Base-by-base conservation (phyloP, 306 rosid species). In the Medicago truncatula region DNA sequence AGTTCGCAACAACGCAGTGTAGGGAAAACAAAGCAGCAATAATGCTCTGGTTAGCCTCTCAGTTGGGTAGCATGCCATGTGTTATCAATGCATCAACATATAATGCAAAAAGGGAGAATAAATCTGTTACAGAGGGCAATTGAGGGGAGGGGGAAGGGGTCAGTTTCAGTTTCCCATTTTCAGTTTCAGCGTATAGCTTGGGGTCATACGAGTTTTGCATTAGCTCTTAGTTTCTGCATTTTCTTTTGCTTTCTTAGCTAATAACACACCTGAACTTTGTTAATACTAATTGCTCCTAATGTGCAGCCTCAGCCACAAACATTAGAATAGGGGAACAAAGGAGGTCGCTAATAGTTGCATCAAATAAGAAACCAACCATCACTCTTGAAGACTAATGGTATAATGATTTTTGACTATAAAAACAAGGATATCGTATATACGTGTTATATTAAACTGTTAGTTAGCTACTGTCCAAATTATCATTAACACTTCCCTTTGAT, bases 31-130 rank as follows among this genome's bases (percentile, higher is more conserved):
- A 11, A 58, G 65, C 41, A 10, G 4, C 20, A 62, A 63, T 16
- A 36, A 38, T 54, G 39, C 12, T 66, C 20, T 50, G 53, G 16
- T 36, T 18, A 63, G 50, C 20, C 21, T 13, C 25, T 52, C 28
- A 52, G 21, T 67, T 67, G 69, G 69, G 49, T 14, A 59, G 61
- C 38, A 31, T 44, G 57, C 31, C 16, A 76, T 57, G 8, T 56
- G 58, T 54, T 40, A 18, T 40, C 28, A 23, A 28, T 20, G 44
- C 59, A 54, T 16, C 14, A 4, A 11, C 15, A 57, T 64, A 38
- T 36, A 44, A 43, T 25, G 46, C 78, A 61, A 15, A 65, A 44
- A 11, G 17, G 53, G 71, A 36, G 7, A 40, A 43, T 7, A 44
- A 13, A 43, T 67, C 17, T 67, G 39, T 43, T 18, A 20, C 9